These are phyloP conservation scores for Scheffersomyces illinoinensis DNA, from an alignment of 1,139 yeast genomes.

Conservation along the genomic window DNA sequence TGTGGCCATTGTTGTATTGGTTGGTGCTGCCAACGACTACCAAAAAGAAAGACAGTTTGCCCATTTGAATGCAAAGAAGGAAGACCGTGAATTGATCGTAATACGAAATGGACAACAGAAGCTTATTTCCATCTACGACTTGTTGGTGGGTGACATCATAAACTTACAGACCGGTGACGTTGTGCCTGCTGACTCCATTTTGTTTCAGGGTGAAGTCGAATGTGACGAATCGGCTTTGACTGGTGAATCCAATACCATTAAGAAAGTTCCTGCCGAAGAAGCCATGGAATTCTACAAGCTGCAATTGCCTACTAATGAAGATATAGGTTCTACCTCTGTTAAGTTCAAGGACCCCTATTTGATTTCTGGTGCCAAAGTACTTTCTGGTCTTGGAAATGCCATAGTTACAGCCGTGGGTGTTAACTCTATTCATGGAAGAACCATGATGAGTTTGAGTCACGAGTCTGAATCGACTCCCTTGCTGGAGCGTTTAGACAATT, in stretches of 20 bases:
- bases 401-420: slow-evolving; percentile 89
- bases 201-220: slow-evolving; percentile 77
- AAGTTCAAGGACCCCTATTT: slow-evolving; percentile 72
- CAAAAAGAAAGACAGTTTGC: slow-evolving; percentile 95
- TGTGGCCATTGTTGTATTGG: slow-evolving; percentile 83
- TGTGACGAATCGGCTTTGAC: slow-evolving; percentile 93
- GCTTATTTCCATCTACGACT: slow-evolving; percentile 70
- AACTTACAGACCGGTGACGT: slow-evolving; percentile 91
- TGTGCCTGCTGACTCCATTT: slow-evolving; percentile 82
- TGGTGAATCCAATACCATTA: slow-evolving; percentile 87
- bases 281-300: slow-evolving; percentile 40
- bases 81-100: slow-evolving; percentile 78
- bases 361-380: slow-evolving; percentile 86
- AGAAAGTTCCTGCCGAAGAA: slow-evolving; percentile 56
- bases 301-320: slow-evolving; percentile 37
- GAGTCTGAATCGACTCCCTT: slow-evolving; percentile 87
- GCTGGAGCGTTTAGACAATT: slow-evolving; percentile 74
- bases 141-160: slow-evolving; percentile 84
- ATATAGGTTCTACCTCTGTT: slow-evolving; percentile 48
- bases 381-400: slow-evolving; percentile 86
- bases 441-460: slow-evolving; percentile 74
- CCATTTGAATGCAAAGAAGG: slow-evolving; percentile 81
- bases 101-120: slow-evolving; percentile 70
- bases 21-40: slow-evolving; percentile 93
- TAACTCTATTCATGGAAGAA: slow-evolving; percentile 87